Evolutionary conservation across 768 basidiomycete genomes (phyloP).

Genomic region (Mycena amicta): DNA sequence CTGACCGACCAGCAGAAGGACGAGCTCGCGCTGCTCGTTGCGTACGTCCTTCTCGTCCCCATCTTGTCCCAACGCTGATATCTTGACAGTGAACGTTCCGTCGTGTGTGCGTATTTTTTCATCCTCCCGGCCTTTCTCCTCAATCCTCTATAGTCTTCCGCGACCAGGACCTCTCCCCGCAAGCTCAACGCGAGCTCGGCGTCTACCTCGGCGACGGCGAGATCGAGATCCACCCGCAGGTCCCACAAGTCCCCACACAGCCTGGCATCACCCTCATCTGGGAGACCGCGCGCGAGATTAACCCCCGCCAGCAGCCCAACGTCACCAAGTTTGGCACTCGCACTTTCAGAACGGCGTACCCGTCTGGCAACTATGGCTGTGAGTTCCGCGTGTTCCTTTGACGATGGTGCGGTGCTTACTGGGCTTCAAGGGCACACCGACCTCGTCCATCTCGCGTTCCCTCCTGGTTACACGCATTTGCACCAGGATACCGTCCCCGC

Average conservation of each 20-base stretch:
- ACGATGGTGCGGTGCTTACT: not conserved
- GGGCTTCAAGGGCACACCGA: constrained; percentile 26
- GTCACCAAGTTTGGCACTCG: too few species aligned
- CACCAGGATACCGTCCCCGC: constrained; percentile 25
- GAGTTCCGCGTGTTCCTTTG: not conserved
- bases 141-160: constrained; percentile 16
- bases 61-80: not conserved
- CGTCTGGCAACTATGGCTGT: constrained; percentile 21
- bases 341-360: constrained; percentile 18
- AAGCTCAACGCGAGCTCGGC: constrained; percentile 21
- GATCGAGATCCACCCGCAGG: constrained; percentile 26
- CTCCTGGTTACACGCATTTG: constrained; percentile 25
- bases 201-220: constrained; percentile 24
- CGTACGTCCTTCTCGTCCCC: constrained; percentile 5
- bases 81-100: constrained; percentile 18
- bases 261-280: constrained; percentile 24
- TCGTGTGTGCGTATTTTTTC: constrained; percentile 15
- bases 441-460: constrained; percentile 22
- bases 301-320: not conserved
- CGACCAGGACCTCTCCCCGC: constrained; percentile 23
- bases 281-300: constrained; percentile 7
- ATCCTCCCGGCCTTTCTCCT: not conserved
- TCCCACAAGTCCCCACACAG: constrained; percentile 22
- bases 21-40: constrained; percentile 24
- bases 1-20: constrained; percentile 24